phyloP scores from a whole-genome alignment of 306 rosid species.

The Parietaria judaica region DNA sequence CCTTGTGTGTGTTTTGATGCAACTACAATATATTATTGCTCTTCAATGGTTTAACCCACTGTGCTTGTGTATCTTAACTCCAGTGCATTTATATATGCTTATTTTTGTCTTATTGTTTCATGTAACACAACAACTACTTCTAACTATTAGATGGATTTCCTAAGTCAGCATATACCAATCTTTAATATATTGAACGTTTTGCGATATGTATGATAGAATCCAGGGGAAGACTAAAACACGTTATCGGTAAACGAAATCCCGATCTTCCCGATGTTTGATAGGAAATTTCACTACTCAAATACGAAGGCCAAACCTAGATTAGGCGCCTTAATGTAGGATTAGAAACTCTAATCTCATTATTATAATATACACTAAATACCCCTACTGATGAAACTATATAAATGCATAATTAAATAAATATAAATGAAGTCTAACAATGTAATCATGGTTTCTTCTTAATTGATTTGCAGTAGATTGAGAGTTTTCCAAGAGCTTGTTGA shows the following conservation, averaged over 20 bases:
- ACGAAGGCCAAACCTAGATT: too few relatives aligned
- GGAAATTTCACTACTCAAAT: neutral
- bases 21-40: conserved; percentile 5
- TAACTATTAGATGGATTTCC: conserved; percentile 12
- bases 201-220: neutral
- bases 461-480: conserved; percentile 24
- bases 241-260: too few relatives aligned
- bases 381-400: too few relatives aligned
- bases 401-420: too few relatives aligned
- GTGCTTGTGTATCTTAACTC: neutral
- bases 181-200: neutral
- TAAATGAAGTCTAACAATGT: neutral
- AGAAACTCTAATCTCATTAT: too few relatives aligned
- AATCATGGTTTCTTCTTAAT: conserved; percentile 1
- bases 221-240: too few relatives aligned
- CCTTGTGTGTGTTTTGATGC: conserved; percentile 19
- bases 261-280: neutral
- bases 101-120: conserved; percentile 22
- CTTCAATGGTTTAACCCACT: neutral
- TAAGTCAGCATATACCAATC: neutral
- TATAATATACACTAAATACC: too few relatives aligned
- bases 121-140: conserved; percentile 10
- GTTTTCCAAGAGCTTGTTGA: conserved; percentile 40
- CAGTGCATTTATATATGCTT: conserved; percentile 8
- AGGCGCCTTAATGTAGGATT: too few relatives aligned